Percentiles rank a stretch among this genome's conserved stretches.
These are phyloP conservation scores for Mucor ambiguus DNA, from an alignment of 371 early-diverging fungal genomes.

Conservation along the genomic window DNA sequence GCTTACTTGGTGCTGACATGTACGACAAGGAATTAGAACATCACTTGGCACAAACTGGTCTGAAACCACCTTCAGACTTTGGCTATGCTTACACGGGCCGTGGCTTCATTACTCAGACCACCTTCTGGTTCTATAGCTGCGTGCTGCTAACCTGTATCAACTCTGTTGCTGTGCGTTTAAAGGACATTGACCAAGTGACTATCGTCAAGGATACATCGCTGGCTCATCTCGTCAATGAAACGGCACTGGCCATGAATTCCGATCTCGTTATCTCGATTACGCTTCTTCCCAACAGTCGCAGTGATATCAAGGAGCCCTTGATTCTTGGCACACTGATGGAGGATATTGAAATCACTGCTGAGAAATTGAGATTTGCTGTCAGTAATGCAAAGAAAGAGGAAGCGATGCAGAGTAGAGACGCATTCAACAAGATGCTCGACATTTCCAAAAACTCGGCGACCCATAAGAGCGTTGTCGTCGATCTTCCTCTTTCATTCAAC, in stretches of 20 bases:
- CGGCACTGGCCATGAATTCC: conserved; percentile 9
- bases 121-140: conserved; percentile 49
- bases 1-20: conserved; percentile 1
- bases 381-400: conserved; percentile 36
- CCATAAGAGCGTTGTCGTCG: conserved; percentile 17
- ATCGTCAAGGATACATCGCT: conserved; percentile 29
- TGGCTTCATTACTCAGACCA: conserved; percentile 41
- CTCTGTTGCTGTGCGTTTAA: conserved; percentile 36
- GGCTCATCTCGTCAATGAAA: conserved; percentile 1
- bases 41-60: background rate
- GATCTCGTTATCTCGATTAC: conserved; percentile 12
- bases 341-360: conserved; percentile 30
- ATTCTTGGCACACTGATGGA: conserved; percentile 27
- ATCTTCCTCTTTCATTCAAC: conserved; percentile 14
- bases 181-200: conserved; percentile 33
- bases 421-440: conserved; percentile 22
- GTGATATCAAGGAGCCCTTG: conserved; percentile 24
- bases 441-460: conserved; percentile 5
- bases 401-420: conserved; percentile 25
- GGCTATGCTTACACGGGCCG: conserved; percentile 46
- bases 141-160: conserved; percentile 39
- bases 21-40: conserved; percentile 16
- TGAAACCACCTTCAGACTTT: conserved; percentile 21
- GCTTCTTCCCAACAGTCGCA: conserved; percentile 3
- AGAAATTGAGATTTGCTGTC: conserved; percentile 37